Base-by-base conservation (phyloP, 805 yeast species). In the Yamadazyma nakazawae region DNA sequence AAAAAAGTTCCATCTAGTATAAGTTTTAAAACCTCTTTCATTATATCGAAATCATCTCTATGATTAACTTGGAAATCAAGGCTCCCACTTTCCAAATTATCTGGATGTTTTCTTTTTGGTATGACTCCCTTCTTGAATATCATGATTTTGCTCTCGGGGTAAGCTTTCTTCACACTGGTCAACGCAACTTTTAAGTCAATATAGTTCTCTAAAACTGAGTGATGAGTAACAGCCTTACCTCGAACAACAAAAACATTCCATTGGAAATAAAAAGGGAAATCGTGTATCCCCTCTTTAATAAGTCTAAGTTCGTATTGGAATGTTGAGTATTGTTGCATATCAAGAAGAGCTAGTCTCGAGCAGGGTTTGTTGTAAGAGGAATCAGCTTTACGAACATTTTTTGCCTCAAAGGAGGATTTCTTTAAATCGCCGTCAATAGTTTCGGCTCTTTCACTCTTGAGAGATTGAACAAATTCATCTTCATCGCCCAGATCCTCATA, bases 21-120 rank as follows among this genome's bases (percentile, higher is more conserved):
- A 8, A 56, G 47, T 18, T 35, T 37, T 2, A 41, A 19, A 4
- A 55, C 8, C 17, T 46, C 45, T 17, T 47, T 52, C 13, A 54
- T 42, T 11, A 52, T 31, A 8, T 53, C 52, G 17, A 37, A 44
- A 18, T 47, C 51, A 10, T 45, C 34, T 8, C 35, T 45, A 5
- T 37, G 37, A n/a, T 50, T 48, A 3, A 58, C 47, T 42, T 54
- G 52, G 14, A 59, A 49, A 24, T 56, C 58, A 12, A 60, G 36
- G 5, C 53, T 54, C 16, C 52, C 53, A 28, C 63, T 51, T 7
- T 47, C 48, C 8, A 47, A 43, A 34, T 51, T 47, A 10, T 40
- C 45, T 4, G 45, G 36, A n/a, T 51, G 40, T 21, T 52, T 54
- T 46, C 56, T 50, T 19, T 34, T 47, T 1, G 60, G 60, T 0